phyloP scores from a whole-genome alignment of 2,329 filamentous ascomycete species.

The Colletotrichum sp. region DNA sequence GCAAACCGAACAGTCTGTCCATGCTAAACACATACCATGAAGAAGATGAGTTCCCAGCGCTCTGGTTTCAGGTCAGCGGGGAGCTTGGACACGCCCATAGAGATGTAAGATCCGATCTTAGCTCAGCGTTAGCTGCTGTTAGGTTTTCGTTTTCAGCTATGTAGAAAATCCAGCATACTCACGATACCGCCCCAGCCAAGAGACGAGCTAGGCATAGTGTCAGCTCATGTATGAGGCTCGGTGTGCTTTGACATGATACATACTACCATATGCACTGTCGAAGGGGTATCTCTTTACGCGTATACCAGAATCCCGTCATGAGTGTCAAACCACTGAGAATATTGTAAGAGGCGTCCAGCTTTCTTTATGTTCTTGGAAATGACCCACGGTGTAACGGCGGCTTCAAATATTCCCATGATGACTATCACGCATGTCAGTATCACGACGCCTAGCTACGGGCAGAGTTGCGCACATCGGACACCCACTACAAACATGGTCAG shows the following conservation, averaged over 20 bases:
- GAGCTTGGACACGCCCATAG: constrained; percentile 33
- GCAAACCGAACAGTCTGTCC: accelerated
- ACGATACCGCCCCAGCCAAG: constrained; percentile 34
- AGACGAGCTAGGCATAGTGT: constrained; percentile 12
- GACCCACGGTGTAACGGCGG: background rate
- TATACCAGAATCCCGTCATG: constrained; percentile 39
- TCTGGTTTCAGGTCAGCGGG: constrained; percentile 29
- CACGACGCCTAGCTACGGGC: accelerated
- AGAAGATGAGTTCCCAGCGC: constrained; percentile 38
- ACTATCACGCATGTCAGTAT: background rate
- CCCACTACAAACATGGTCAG: background rate
- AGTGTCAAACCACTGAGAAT: background rate
- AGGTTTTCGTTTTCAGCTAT: background rate
- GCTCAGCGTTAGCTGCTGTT: background rate
- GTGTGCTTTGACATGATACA: background rate
- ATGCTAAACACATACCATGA: constrained; percentile 20
- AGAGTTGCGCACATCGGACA: background rate
- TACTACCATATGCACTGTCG: constrained; percentile 39
- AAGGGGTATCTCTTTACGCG: constrained; percentile 36
- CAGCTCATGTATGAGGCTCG: background rate
- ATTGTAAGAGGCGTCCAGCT: accelerated
- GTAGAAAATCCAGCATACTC: background rate
- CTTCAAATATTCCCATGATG: background rate
- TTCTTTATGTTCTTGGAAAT: accelerated
- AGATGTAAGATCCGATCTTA: constrained; percentile 33